Base-by-base conservation (phyloP, 2,329 filamentous ascomycete genomes). In the Fusarium guadeloupense region DNA sequence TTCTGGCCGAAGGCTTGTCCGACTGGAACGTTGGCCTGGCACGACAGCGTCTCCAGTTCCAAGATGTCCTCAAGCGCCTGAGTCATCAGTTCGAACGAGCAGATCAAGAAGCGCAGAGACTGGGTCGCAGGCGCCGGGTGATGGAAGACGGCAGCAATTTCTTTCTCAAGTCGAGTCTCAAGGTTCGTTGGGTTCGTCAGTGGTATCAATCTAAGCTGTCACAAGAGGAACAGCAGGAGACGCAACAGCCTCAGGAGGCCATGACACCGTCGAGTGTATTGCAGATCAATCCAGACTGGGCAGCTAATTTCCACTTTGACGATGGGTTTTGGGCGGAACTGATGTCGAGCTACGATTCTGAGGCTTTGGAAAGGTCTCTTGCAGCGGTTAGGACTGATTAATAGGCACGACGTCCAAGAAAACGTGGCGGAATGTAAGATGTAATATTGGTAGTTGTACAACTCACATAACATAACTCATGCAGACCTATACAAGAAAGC, bases 121-220 rank as follows among this genome's bases (percentile, higher is more conserved):
- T 66, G 2, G 67, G 65, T 4, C 64, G 71, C 9, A 60, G 69
- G 14, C 61, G 69, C 1, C 62, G 72, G 0, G 53, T 74, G 0
- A 57, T 75, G 10, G 68, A 73, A 10, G 73, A 74, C 3, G 73
- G 70, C 3, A 71, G 67, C 26, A 68, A 71, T 8, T 56, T 73
- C 1, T 66, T 76, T 46, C 49, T 67, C 2, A 71, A 72, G 37
- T 74, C 73, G 26, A 69, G 69, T 33, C 74, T 74, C 44, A 78
- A 76, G 52, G 47, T 77, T 6, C 67, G 73, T 2, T 79, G 77
- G 77, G 75, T 79, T 14, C 62, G 73, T 16, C 72, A 75, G n/a
- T 80, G 77, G 78, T 79, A 74, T 37, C 3, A 69, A 4, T 59
- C 62, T 12, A 71, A 65, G 49, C 46, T 64, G 3, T 51, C 65